Evolutionary conservation across 1,284 basidiomycete species (phyloP).

Genomic region (Trametes sp.): DNA sequence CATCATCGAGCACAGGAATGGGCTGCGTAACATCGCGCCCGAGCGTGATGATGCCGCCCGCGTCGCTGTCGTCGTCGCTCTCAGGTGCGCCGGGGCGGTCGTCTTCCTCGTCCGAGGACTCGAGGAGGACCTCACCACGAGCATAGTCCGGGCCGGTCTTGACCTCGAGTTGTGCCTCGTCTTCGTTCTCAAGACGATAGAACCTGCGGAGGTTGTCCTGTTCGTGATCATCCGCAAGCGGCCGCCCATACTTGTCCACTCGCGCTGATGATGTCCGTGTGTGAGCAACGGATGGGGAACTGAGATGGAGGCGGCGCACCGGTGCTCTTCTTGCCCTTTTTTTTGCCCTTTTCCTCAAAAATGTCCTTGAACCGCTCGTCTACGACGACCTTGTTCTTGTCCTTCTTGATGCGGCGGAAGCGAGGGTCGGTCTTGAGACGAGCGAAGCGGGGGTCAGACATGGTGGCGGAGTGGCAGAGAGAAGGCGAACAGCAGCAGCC

Average conservation of each 20-base stretch:
- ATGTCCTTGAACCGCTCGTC: conserved; percentile 95
- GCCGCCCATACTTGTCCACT: conserved; percentile 94
- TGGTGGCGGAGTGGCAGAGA: conserved; percentile 46
- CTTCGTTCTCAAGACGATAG: conserved; percentile 75
- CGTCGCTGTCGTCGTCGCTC: conserved; percentile 57
- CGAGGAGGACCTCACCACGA: conserved; percentile 85
- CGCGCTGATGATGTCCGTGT: conserved; percentile 50
- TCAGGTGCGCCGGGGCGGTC: conserved; percentile 49
- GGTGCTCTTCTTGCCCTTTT: conserved; percentile 53
- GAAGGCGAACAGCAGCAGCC: conserved; percentile 22
- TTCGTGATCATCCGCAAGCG: conserved; percentile 72
- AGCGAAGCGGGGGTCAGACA: conserved; percentile 89
- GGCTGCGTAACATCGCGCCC: conserved; percentile 52
- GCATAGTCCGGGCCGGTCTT: conserved; percentile 79
- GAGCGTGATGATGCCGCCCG: conserved; percentile 58
- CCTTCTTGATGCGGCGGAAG: conserved; percentile 86
- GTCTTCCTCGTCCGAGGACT: conserved; percentile 87
- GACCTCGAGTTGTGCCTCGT: conserved; percentile 47
- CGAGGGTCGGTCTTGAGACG: conserved; percentile 92
- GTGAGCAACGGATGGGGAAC: conserved; percentile 19
- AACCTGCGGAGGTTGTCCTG: conserved; percentile 83
- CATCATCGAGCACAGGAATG: conserved; percentile 54
- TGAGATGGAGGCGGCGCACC: conserved; percentile 41
- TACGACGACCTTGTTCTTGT: conserved; percentile 84
- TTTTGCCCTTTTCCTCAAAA: conserved; percentile 60